Evolutionary conservation across 2,329 filamentous ascomycete species (phyloP).

Genomic region (Diaporthe caulivora): DNA sequence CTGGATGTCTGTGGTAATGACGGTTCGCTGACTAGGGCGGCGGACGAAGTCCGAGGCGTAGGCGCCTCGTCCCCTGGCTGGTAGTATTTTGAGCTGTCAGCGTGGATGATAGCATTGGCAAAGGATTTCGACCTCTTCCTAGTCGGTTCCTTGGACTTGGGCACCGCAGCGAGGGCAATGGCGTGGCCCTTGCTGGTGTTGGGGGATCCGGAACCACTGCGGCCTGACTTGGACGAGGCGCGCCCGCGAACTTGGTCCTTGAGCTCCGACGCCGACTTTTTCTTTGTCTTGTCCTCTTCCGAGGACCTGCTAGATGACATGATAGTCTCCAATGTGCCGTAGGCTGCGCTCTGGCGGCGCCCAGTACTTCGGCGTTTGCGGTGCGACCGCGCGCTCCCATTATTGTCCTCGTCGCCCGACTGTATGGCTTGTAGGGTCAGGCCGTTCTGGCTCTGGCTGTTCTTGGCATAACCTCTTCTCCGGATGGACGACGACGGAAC

Average conservation of each 20-base stretch:
- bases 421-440: conserved; percentile 70
- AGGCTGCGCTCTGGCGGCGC: conserved; percentile 65
- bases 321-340: conserved; percentile 75
- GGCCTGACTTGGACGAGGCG: conserved; percentile 50
- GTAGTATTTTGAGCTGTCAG: conserved; percentile 54
- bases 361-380: conserved; percentile 56
- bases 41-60: conserved; percentile 52
- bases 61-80: conserved; percentile 44
- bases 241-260: conserved; percentile 67
- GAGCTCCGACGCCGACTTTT: conserved; percentile 69
- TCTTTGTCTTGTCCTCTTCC: conserved; percentile 71
- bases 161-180: not conserved
- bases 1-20: conserved; percentile 69
- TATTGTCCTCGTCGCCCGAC: conserved; percentile 66
- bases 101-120: conserved; percentile 57
- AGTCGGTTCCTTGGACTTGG: conserved; percentile 25
- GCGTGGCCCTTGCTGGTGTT: conserved; percentile 40
- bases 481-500: conserved; percentile 40
- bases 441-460: conserved; percentile 53
- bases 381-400: conserved; percentile 47
- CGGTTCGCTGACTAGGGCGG: conserved; percentile 65
- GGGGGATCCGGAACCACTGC: conserved; percentile 44
- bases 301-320: conserved; percentile 76
- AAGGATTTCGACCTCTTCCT: conserved; percentile 58
- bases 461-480: conserved; percentile 41